Evolutionary conservation across 192 early-diverging fungal genomes (phyloP).

Genomic region (Mortierella alpina): DNA sequence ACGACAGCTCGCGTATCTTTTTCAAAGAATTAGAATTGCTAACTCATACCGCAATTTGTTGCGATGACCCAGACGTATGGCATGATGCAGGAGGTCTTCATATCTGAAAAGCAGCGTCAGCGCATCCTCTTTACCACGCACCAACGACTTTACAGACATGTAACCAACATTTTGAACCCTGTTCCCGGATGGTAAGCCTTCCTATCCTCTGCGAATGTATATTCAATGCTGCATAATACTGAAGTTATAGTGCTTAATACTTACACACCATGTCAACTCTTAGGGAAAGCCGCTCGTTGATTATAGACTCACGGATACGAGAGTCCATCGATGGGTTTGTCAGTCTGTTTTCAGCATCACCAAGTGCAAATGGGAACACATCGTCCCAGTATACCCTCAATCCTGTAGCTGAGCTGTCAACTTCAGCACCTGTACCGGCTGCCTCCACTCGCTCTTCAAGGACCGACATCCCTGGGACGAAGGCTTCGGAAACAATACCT

Average conservation of each 20-base stretch:
- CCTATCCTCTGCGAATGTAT: not conserved
- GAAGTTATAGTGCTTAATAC: no score
- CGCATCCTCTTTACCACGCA: slow-evolving; percentile 46
- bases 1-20: not conserved
- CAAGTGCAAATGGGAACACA: not conserved
- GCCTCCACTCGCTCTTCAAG: not conserved
- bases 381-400: slow-evolving; percentile 30
- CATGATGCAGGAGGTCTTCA: slow-evolving; percentile 49
- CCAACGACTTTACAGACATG: slow-evolving; percentile 54
- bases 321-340: slow-evolving; percentile 26
- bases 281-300: slow-evolving; percentile 30
- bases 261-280: not conserved
- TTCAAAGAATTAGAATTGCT: not conserved
- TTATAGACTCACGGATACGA: slow-evolving; percentile 29
- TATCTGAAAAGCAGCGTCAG: slow-evolving; percentile 50
- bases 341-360: slow-evolving; percentile 10
- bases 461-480: not conserved
- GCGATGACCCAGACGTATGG: slow-evolving; percentile 43
- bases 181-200: slow-evolving; percentile 53
- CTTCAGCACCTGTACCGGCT: slow-evolving; percentile 20
- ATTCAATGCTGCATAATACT: not conserved
- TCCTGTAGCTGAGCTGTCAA: slow-evolving; percentile 24
- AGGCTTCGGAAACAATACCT: slow-evolving; percentile 26
- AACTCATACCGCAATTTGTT: not conserved
- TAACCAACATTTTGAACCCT: slow-evolving; percentile 42